Evolutionary conservation across 805 yeast genomes (phyloP), one percentile per base, ranked within the genome.

Genomic region (Zygoascus bituminiphila): DNA sequence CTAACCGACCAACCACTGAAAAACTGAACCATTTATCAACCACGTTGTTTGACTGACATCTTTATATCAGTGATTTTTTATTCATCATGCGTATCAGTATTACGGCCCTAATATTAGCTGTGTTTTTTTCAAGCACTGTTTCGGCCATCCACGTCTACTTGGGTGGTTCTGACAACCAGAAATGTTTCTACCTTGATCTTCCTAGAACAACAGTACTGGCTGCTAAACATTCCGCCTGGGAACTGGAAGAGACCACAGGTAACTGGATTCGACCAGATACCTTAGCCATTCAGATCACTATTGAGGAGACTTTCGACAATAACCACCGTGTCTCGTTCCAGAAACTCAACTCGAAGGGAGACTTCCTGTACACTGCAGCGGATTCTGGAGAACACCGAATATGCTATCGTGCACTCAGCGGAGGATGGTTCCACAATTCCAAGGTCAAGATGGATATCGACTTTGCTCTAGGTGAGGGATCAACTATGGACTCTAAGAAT

Each of bases 311-410:
- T 2, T 89, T 89, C 59, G 95, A 88, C 67, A 79, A 81, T 62
- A 77, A 84, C 65, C 91, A 89, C 65, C 73, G 81, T 50, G 95
- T 88, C 22, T 81, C 81, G 33, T 65, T 73, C 51, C 95, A 87
- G 64, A 78, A 73, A 59, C 78, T 81, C 23, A 55, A 73, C 2
- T 69, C 85, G 10, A 66, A 64, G 36, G 85, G 88, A 14, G 82
- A 81, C 52, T 84, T 87, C 65, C 75, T 88, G 25, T 88, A 86
- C 71, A 82, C 89, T 10, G 84, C 96, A 1, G 68, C 79, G 42
- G 95, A 84, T 47, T 71, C 82, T 9, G 96, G 96, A 35, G 94
- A 85, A 63, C 96, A 88, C 71, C 74, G 75, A 58, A 74, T 89
- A 58, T 88, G 97, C 68, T 69, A 88, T 64, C 80, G 79, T 37